phyloP scores from a whole-genome alignment of 768 basidiomycete genomes.

The Lentinula lateritia region DNA sequence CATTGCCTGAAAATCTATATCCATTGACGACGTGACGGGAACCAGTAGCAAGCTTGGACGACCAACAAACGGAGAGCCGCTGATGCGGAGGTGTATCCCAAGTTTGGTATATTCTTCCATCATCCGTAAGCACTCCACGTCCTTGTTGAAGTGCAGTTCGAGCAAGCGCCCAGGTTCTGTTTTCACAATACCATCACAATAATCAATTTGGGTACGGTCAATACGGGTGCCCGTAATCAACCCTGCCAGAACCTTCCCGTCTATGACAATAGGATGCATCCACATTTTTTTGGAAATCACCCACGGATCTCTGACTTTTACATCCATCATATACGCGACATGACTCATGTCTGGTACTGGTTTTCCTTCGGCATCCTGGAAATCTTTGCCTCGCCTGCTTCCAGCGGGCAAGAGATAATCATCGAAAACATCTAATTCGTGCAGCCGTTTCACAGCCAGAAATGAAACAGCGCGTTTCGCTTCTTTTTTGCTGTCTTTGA shows the following conservation, averaged over 20 bases:
- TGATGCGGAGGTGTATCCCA: constrained; percentile 59
- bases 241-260: constrained; percentile 47
- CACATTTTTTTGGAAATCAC: constrained; percentile 47
- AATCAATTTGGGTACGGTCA: constrained; percentile 38
- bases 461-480: constrained; percentile 84
- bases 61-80: constrained; percentile 45
- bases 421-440: constrained; percentile 71
- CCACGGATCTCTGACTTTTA: constrained; percentile 65
- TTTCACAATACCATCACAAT: constrained; percentile 27
- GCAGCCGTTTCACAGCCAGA: constrained; percentile 64
- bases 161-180: constrained; percentile 28
- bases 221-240: constrained; percentile 64
- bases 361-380: constrained; percentile 50
- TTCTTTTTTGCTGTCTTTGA: constrained; percentile 64
- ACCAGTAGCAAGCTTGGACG: constrained; percentile 61
- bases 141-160: constrained; percentile 37
- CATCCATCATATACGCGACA: constrained; percentile 52
- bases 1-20: constrained; percentile 58
- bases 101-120: constrained; percentile 65
- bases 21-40: constrained; percentile 45
- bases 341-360: constrained; percentile 35
- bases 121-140: constrained; percentile 37
- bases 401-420: constrained; percentile 76
- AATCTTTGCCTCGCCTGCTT: constrained; percentile 38
- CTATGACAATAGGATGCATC: constrained; percentile 55